Conservation (phyloP, 2,329 filamentous ascomycete genomes). For the Setomelanomma holmii region DNA sequence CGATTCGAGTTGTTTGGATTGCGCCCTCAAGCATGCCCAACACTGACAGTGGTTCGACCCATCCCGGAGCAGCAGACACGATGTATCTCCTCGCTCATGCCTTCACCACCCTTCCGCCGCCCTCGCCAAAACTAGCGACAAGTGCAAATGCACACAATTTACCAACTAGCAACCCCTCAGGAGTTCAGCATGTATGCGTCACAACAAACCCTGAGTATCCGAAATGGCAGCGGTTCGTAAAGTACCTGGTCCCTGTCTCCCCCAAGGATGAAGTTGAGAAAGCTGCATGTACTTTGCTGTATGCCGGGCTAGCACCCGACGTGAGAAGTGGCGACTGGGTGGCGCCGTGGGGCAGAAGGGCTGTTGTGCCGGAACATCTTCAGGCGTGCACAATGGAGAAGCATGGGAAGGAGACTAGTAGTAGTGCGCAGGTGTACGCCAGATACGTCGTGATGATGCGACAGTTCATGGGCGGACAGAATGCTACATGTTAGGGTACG, state of each 20-base stretch:
- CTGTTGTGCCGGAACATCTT: constrained; percentile 17
- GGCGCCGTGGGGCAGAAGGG: constrained; percentile 29
- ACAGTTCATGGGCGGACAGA: no score
- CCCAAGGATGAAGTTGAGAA: constrained; percentile 15
- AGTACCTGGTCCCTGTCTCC: constrained; percentile 9
- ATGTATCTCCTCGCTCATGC: constrained; percentile 7
- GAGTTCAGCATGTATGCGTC: constrained; percentile 16
- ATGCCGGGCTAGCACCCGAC: constrained; percentile 23
- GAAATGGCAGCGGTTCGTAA: constrained; percentile 15
- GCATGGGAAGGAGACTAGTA: constrained; percentile 3
- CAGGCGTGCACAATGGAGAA: constrained; percentile 1
- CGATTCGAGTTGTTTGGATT: constrained; percentile 22
- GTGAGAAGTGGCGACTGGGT: constrained; percentile 20
- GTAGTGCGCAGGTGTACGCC: neutral
- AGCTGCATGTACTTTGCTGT: constrained; percentile 27
- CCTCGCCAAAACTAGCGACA: neutral
- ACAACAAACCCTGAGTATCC: constrained; percentile 19
- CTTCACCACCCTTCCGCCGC: constrained; percentile 5
- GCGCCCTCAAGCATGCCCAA: no score
- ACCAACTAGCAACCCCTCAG: constrained; percentile 10
- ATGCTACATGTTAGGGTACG: no score
- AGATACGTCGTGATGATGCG: no score
- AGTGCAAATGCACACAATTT: constrained; percentile 4
- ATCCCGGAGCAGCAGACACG: neutral
- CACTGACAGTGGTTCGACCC: no score